Conservation (phyloP, 108 stramenopile genomes). For the Stephanodiscus triporus region DNA sequence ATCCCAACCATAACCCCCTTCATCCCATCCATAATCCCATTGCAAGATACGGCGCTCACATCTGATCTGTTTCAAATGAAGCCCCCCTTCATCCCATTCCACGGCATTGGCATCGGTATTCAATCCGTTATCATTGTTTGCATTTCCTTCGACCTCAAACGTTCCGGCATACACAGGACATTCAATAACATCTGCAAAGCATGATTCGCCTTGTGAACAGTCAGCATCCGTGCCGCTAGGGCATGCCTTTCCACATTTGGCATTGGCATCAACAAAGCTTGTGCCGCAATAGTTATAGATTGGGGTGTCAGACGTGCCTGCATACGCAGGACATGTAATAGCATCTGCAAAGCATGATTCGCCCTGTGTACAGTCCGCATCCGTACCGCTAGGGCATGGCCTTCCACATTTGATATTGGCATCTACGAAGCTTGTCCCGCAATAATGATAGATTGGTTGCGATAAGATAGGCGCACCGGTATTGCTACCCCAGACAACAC, state of each 20-base stretch:
- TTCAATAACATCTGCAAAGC: not conserved
- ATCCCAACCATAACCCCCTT: not conserved
- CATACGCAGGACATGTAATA: not conserved
- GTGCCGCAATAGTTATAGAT: not conserved
- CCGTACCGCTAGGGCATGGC: not conserved
- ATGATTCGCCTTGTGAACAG: not conserved
- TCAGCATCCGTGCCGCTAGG: not conserved
- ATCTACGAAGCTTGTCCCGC: not conserved
- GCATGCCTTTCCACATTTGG: not conserved
- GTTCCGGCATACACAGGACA: not conserved
- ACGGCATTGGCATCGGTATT: not conserved
- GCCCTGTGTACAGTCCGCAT: not conserved
- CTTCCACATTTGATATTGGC: not conserved
- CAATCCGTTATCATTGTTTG: not conserved
- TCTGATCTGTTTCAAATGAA: not conserved
- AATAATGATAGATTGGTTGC: not conserved
- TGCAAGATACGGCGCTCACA: not conserved
- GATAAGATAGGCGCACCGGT: not conserved
- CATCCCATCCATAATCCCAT: conserved; percentile 1
- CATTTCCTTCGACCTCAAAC: not conserved
- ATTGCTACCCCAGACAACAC: not conserved
- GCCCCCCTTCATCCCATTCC: no score
- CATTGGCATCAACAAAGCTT: not conserved
- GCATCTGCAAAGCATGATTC: not conserved
- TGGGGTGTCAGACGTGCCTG: no score